phyloP scores from a whole-genome alignment of 2,329 filamentous ascomycete species.

The Fusarium clavum region DNA sequence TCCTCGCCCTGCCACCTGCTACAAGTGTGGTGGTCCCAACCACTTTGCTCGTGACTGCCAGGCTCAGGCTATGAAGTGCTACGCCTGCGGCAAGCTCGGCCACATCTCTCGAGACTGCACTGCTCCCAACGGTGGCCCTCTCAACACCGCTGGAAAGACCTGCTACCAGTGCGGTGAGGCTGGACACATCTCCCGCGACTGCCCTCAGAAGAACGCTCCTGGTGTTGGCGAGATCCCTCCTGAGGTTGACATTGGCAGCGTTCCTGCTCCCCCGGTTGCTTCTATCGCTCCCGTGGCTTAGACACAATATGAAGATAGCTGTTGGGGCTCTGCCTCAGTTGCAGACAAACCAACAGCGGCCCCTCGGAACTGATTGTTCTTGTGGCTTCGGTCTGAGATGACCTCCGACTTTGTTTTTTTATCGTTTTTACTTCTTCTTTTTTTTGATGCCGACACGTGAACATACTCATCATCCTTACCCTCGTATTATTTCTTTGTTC shows the following conservation, averaged over 20 bases:
- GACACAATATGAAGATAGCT: conserved; percentile 23
- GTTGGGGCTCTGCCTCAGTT: conserved; percentile 19
- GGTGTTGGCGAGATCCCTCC: conserved; percentile 58
- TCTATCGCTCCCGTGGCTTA: conserved; percentile 57
- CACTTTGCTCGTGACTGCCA: conserved; percentile 99
- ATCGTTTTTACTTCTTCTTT: conserved; percentile 33
- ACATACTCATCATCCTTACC: conserved; percentile 43
- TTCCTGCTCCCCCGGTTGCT: conserved; percentile 60
- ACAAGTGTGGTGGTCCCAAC: conserved; percentile 88
- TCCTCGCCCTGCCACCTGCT: conserved; percentile 76
- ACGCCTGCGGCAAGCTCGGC: conserved; percentile 93
- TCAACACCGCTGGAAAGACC: conserved; percentile 97
- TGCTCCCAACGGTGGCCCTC: conserved; percentile 92
- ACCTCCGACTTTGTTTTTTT: conserved; percentile 41
- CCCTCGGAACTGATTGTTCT: conserved; percentile 17
- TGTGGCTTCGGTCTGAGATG: conserved; percentile 14
- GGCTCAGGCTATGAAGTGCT: conserved; percentile 98
- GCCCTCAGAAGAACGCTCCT: conserved; percentile 76
- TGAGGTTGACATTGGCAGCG: conserved; percentile 58
- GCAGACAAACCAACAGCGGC: conserved; percentile 23
- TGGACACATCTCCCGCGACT: conserved; percentile 96
- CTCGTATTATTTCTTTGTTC: conserved; percentile 47
- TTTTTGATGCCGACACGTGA: conserved; percentile 49
- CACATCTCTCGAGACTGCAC: conserved; percentile 96
- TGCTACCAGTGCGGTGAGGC: conserved; percentile 98